These are phyloP conservation scores for Hanseniaspora occidentalis DNA, from an alignment of 805 yeast genomes.

Conservation along the genomic window DNA sequence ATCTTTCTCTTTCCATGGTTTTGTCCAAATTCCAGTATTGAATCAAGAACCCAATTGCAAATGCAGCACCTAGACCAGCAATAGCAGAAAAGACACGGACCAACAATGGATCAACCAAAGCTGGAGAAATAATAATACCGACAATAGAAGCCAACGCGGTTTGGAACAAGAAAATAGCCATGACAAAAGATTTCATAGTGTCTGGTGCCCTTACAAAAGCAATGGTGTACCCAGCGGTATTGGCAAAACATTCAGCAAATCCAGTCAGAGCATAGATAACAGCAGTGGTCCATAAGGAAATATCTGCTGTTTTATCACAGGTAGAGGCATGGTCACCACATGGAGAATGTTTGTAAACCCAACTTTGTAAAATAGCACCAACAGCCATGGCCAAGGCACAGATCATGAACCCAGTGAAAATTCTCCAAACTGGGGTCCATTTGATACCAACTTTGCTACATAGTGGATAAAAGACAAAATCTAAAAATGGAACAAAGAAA, in stretches of 20 bases:
- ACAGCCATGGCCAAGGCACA: slow-evolving; percentile 57
- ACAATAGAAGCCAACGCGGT: slow-evolving; percentile 62
- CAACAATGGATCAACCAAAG: slow-evolving; percentile 31
- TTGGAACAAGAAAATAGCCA: slow-evolving; percentile 50
- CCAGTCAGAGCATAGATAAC: slow-evolving; percentile 58
- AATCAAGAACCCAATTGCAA: slow-evolving; percentile 23
- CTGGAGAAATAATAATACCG: slow-evolving; percentile 29
- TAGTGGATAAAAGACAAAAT: slow-evolving; percentile 42
- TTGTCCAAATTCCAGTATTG: slow-evolving; percentile 29
- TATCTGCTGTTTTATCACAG: slow-evolving; percentile 29
- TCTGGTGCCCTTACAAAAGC: slow-evolving; percentile 77
- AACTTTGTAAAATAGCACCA: slow-evolving; percentile 64
- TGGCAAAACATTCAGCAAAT: slow-evolving; percentile 64
- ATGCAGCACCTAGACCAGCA: slow-evolving; percentile 26
- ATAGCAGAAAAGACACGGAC: slow-evolving; percentile 31
- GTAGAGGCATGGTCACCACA: slow-evolving; percentile 51
- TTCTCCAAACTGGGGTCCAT: slow-evolving; percentile 61
- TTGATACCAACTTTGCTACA: slow-evolving; percentile 36
- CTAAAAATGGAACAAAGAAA: slow-evolving; percentile 64
- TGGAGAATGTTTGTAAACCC: slow-evolving; percentile 59
- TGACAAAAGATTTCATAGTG: slow-evolving; percentile 31
- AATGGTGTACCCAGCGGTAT: slow-evolving; percentile 70
- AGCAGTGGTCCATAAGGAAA: slow-evolving; percentile 24
- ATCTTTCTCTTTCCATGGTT: slow-evolving; percentile 26
- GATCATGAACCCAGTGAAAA: slow-evolving; percentile 55